Conservation (phyloP, 768 basidiomycete genomes). For the Agaricus subrufescens region DNA sequence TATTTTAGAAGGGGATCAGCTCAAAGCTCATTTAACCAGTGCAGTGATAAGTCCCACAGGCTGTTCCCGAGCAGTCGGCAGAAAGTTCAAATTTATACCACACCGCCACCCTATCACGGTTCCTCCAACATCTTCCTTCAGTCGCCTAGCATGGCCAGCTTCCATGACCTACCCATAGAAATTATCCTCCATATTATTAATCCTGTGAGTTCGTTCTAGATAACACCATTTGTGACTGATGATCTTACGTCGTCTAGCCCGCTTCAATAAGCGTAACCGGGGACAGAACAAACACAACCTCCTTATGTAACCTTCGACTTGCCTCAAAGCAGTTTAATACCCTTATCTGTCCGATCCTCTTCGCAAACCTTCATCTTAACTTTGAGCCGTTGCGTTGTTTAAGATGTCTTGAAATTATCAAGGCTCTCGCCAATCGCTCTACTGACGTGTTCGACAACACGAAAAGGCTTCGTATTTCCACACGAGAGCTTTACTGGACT, state of each 20-base stretch:
- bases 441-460: neutral
- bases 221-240: neutral
- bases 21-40: too few relatives aligned
- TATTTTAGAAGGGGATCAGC: too few relatives aligned
- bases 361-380: neutral
- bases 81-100: too few relatives aligned
- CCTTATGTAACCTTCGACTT: constrained; percentile 1
- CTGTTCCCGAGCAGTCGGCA: too few relatives aligned
- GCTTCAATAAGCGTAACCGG: neutral
- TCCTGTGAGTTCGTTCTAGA: neutral
- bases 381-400: neutral
- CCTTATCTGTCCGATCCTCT: neutral
- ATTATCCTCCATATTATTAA: constrained; percentile 1
- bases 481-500: neutral
- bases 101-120: too few relatives aligned
- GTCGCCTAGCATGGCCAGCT: neutral
- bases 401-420: constrained; percentile 5
- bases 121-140: too few relatives aligned
- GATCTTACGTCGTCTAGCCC: neutral
- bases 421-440: neutral
- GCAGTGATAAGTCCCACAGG: too few relatives aligned
- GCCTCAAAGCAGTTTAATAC: neutral
- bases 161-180: neutral
- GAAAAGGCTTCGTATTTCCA: neutral
- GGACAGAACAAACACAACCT: neutral